Evolutionary conservation across 495 filamentous ascomycete species (phyloP), one percentile per base, ranked within the genome.

Genomic region (Neohortaea acidophila): DNA sequence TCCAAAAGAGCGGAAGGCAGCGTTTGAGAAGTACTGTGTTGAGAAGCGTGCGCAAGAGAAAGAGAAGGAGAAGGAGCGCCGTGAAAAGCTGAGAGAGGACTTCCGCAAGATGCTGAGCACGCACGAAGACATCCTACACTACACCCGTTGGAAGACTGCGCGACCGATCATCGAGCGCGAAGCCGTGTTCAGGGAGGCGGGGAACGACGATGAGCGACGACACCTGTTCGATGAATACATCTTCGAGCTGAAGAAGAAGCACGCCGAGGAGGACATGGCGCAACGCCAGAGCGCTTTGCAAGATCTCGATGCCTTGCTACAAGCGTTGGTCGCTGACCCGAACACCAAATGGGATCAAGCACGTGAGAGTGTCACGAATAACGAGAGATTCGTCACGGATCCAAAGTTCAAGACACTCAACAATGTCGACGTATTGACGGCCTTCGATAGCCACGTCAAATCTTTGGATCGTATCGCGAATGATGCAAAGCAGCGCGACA

Each of bases 51-150:
- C 80, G 50, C 82, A 94, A 59, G 89, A 96, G 63, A 91, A 89
- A 63, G 85, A 91, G 49, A 80, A 81, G 53, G 85, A 84, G 54
- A 89, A 89, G 60, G 89, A 94, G 63, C 79, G 89, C 63, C 73
- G 91, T 54, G 73, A 84, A 51, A 96, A 94, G 61, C 70, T 96
- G 49, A 82, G 84, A 45, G 68, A 81, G 58, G 87, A 96, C 64
- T 99, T 96, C 63, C 78, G 75, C 51, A 86, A 77, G 38, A 99
- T 99, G 89, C 67, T 96, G 48, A 83, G 78, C 58, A 86, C 84
- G 44, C 91, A 96, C 59, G 84, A 86, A 51, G 89, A 96, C 63
- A 96, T 99, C 56, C 91, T 87, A 61, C 76, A 93, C 49, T 96
- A 93, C 60, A 94, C 86, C 42, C 80, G 86, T 39, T 97, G 91